These are phyloP conservation scores for Sporobolomyces phaffii DNA, from an alignment of 768 basidiomycete genomes.

Conservation along the genomic window DNA sequence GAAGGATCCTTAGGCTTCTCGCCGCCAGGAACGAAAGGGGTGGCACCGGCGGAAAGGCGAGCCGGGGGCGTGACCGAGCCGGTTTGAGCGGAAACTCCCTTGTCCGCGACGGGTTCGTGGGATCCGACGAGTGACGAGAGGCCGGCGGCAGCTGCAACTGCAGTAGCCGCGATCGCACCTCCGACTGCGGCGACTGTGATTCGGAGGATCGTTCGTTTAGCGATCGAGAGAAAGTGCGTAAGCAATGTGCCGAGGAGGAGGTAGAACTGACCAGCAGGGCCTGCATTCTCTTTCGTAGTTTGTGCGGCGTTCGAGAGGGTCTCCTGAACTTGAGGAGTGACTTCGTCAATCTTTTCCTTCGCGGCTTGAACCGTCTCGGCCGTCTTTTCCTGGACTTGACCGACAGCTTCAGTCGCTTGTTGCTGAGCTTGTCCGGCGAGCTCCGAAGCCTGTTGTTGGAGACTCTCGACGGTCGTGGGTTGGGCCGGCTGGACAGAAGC, in stretches of 20 bases:
- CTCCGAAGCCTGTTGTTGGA: background rate
- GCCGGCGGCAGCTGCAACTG: constrained; percentile 18
- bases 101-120: background rate
- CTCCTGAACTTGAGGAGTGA: constrained; percentile 9
- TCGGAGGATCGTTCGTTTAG: too few species aligned
- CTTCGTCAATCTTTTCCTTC: constrained; percentile 10
- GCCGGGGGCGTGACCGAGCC: background rate
- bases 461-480: background rate
- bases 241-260: background rate
- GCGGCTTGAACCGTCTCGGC: background rate
- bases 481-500: background rate
- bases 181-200: constrained; percentile 8
- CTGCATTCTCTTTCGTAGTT: constrained; percentile 13
- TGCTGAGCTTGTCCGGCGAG: background rate
- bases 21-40: constrained; percentile 15
- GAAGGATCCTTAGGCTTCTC: constrained; percentile 21
- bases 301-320: background rate
- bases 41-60: background rate
- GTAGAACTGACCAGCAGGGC: constrained; percentile 5
- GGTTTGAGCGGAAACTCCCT: background rate
- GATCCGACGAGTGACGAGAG: constrained; percentile 2
- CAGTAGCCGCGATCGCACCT: constrained; percentile 4
- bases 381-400: background rate
- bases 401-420: background rate
- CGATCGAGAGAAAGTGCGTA: too few species aligned